Base-by-base conservation (phyloP, 2,329 filamentous ascomycete species). In the Beauveria pseudobassiana region DNA sequence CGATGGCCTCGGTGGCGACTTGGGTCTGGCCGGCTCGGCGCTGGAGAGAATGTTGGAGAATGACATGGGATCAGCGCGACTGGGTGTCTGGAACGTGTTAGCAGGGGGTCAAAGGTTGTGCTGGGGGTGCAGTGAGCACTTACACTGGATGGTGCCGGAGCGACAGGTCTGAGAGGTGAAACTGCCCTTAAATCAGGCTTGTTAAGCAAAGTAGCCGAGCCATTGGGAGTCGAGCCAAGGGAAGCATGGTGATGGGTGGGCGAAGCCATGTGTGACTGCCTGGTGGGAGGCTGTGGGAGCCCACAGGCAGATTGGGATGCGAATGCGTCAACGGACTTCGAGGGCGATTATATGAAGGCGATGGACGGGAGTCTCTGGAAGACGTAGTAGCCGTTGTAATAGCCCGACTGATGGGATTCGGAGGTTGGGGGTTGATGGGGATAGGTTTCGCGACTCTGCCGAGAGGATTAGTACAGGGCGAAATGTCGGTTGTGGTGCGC, bases 21-120 rank as follows among this genome's bases (percentile, higher is more conserved):
- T 81, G 8, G 82, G 80, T 64, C 80, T 80, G 45, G 84, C 80
- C 59, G 89, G 86, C 61, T 91, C 87, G 61, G 89, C 82, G 67
- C 85, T 92, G 4, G 91, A 93, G 49, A 98, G 87, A 63, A 98
- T 96, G 72, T 93, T 97, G 66, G 91, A 95, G 71, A 98, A 95
- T 5, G 93, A 95, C 93, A 97, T 97, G 59, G 93, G 89, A 72
- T 96, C 90, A 63, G 88, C 87, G 72, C 92, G 87, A 67, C 85
- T 86, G 1, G 89, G 84, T 55, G 88, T 89, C 84, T 92, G 73
- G 18, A 30, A n/a, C 30, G 46, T 43, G 57, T 50, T 45, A 45
- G 59, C 48, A 28, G 14, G 14, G 9, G 22, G 20, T 30, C 12
- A 14, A 30, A 38, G 9, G 28, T 18, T 22, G 43, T 22, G 34